Evolutionary conservation across 2,329 filamentous ascomycete genomes (phyloP).

Genomic region (Penicillium sp.): DNA sequence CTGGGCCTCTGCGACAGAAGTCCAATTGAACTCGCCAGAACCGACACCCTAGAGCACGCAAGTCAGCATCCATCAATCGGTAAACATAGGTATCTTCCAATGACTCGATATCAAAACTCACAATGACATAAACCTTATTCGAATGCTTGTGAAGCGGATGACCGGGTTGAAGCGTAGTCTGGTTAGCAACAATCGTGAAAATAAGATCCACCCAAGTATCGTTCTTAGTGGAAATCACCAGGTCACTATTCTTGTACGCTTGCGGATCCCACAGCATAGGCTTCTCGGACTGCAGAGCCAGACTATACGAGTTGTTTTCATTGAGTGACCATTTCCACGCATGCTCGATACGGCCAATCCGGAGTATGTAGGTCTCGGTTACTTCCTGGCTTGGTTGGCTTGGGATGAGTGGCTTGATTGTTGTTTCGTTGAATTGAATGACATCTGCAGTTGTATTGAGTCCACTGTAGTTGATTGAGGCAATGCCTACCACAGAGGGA

Average conservation of each 20-base stretch:
- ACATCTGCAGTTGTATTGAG: background rate
- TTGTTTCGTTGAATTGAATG: background rate
- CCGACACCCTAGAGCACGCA: background rate
- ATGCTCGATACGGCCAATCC: background rate
- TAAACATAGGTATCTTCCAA: no score
- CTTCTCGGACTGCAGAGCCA: constrained; percentile 2
- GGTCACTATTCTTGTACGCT: background rate
- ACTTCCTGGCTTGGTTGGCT: background rate
- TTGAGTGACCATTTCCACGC: constrained; percentile 8
- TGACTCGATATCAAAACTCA: background rate
- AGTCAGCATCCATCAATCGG: background rate
- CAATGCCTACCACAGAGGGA: background rate
- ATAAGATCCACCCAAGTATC: constrained; percentile 5
- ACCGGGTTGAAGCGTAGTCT: constrained; percentile 1
- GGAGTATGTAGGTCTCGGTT: background rate
- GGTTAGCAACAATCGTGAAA: background rate
- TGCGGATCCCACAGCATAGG: constrained; percentile 3
- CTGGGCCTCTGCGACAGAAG: constrained; percentile 1
- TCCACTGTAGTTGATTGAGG: constrained; percentile 3
- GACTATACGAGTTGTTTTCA: background rate
- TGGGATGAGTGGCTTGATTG: background rate
- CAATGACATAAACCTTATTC: background rate
- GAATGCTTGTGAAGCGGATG: constrained; percentile 9
- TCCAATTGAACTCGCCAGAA: constrained; percentile 2
- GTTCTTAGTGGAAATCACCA: constrained; percentile 2